Base-by-base conservation (phyloP, 805 yeast species). In the Saccharomyces mikatae region DNA sequence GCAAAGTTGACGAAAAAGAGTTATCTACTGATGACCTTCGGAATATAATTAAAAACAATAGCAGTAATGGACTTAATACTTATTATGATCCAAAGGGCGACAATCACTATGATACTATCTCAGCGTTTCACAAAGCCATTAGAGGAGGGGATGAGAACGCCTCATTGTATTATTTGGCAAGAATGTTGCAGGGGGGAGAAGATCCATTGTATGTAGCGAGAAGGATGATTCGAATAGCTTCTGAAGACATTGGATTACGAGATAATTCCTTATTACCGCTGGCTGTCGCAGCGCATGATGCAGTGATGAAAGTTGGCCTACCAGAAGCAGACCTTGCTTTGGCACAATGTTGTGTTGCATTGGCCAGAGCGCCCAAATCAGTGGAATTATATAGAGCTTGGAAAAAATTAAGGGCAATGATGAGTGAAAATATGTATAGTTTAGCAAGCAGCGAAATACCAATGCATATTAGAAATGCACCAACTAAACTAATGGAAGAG, bases 121-220 rank as follows among this genome's bases (percentile, higher is more conserved):
- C 96, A 13, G 99, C 99, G 0, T 87, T 94, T 60, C 99, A 94
- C 72, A 94, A 94, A 65, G 81, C 96, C 0, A 80, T 94, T 0
- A 76, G 99, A 54, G 99, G 99, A 0, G 80, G 88, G 0, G 85
- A 92, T 62, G 85, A 91, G 0, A 89, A 94, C 72, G 98, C 97
- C 0, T 84, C 98, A 0, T 71, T 94, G 56, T 91, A 84, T 67
- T 94, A 94, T 64, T 71, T 94, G 22, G 92, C 84, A 0, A 77
- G 90, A 49, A 94, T 94, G 99, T 74, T 94, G 1, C 79, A 81
- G 59, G 95, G 96, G 2, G 99, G 99, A 0, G 99, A 95, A 67
- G 95, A 88, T 64, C 97, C 97, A 0, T 70, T 89, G 26, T 94
- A 86, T 62, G 83, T 94, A 11, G 90, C 94, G 0, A 76, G 99